These are phyloP conservation scores for Penicillium salamii DNA, from an alignment of 495 filamentous ascomycete genomes.

Conservation along the genomic window DNA sequence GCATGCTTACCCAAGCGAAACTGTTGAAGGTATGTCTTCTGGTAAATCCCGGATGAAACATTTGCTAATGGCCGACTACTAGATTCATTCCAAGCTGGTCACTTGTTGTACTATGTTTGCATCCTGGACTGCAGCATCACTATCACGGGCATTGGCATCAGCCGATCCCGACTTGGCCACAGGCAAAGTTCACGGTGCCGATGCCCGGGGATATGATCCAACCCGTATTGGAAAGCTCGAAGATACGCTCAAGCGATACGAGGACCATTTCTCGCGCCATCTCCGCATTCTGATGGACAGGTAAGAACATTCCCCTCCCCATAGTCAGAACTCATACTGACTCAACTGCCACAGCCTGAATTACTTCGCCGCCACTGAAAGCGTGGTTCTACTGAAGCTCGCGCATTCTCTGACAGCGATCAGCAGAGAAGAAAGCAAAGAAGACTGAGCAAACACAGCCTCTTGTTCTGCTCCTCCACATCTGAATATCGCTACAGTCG, in stretches of 20 bases:
- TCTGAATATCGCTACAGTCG: neutral
- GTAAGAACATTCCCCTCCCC: slow-evolving; percentile 20
- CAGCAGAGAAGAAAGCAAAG: slow-evolving; percentile 35
- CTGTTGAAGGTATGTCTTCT: slow-evolving; percentile 68
- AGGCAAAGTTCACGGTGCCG: slow-evolving; percentile 30
- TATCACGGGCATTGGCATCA: slow-evolving; percentile 74
- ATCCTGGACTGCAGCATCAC: slow-evolving; percentile 69
- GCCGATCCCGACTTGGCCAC: slow-evolving; percentile 70
- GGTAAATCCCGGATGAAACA: neutral
- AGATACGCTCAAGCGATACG: slow-evolving; percentile 82
- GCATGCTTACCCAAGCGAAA: slow-evolving; percentile 97
- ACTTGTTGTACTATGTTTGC: slow-evolving; percentile 91
- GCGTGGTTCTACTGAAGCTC: slow-evolving; percentile 87
- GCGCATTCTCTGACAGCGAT: slow-evolving; percentile 47
- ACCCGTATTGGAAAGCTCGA: slow-evolving; percentile 71
- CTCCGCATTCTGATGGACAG: slow-evolving; percentile 89
- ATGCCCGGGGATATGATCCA: slow-evolving; percentile 53
- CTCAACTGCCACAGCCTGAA: slow-evolving; percentile 56
- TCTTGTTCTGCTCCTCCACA: neutral
- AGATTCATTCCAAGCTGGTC: slow-evolving; percentile 96
- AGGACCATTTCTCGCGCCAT: slow-evolving; percentile 86
- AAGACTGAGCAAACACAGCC: slow-evolving; percentile 29
- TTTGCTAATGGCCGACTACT: slow-evolving; percentile 14
- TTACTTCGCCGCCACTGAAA: slow-evolving; percentile 96
- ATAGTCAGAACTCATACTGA: slow-evolving; percentile 1